Evolutionary conservation across 352 stramenopile genomes (phyloP).

Genomic region (Globisporangium polare): DNA sequence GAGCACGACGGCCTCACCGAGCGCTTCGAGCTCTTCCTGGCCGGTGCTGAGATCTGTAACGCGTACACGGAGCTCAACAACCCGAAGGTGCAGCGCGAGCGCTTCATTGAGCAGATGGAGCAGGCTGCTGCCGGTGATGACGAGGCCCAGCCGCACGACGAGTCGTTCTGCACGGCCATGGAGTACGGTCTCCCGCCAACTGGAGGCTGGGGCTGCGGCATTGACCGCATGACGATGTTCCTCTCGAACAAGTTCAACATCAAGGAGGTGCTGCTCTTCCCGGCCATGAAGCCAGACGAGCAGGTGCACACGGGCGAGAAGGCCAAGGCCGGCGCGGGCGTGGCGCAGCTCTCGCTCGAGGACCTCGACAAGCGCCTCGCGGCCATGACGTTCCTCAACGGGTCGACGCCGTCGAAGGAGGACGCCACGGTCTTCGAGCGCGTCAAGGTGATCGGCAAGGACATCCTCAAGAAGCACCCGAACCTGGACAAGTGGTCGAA

Average conservation of each 20-base stretch:
- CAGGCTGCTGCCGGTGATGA: conserved; percentile 78
- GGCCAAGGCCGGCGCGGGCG: not conserved
- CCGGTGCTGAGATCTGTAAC: conserved; percentile 96
- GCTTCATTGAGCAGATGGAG: conserved; percentile 80
- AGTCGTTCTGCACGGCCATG: conserved; percentile 92
- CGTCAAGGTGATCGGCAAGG: conserved; percentile 76
- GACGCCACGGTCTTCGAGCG: conserved; percentile 60
- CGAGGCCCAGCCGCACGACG: conserved; percentile 91
- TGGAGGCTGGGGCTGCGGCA: conserved; percentile 95
- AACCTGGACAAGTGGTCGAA: conserved; percentile 75
- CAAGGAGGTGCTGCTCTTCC: conserved; percentile 99
- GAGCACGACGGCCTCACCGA: conserved; percentile 92
- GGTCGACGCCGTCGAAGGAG: conserved; percentile 65
- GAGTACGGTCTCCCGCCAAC: conserved; percentile 98
- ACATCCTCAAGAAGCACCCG: conserved; percentile 67
- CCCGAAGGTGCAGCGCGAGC: conserved; percentile 86
- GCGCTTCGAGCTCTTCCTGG: conserved; percentile 98
- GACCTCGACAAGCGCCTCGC: conserved; percentile 65
- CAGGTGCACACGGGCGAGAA: conserved; percentile 28
- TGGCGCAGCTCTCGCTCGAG: conserved; percentile 26
- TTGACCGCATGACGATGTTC: conserved; percentile 98
- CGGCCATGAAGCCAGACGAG: conserved; percentile 98
- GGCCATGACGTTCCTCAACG: conserved; percentile 60
- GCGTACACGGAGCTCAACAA: conserved; percentile 99
- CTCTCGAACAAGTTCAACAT: conserved; percentile 92